These are phyloP conservation scores for Spathaspora sp. DNA, from an alignment of 1,139 yeast genomes.

Conservation along the genomic window DNA sequence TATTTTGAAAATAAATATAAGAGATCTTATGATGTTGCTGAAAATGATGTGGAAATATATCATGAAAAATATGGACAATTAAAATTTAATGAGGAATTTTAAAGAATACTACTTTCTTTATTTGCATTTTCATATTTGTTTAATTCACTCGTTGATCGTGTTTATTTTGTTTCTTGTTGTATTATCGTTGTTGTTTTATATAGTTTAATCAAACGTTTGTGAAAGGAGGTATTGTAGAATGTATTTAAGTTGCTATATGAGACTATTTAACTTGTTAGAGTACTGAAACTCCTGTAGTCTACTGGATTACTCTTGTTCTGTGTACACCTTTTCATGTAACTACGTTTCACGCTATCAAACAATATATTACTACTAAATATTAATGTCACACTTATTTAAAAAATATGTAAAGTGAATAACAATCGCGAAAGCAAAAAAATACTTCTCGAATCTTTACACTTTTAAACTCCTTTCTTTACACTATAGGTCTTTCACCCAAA, in stretches of 20 bases:
- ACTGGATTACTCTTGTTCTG: no score
- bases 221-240: no score
- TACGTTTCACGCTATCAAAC: no score
- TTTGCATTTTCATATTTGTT: not conserved
- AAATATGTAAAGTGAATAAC: no score
- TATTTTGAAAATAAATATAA: conserved; percentile 19
- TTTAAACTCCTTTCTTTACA: not conserved
- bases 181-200: not conserved
- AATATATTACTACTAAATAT: no score
- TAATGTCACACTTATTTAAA: no score
- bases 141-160: not conserved
- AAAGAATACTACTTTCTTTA: conserved; percentile 2
- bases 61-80: conserved; percentile 42
- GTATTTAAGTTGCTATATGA: no score
- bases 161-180: not conserved
- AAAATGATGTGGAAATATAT: conserved; percentile 17
- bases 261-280: no score
- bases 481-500: not conserved
- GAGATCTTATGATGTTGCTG: conserved; percentile 39
- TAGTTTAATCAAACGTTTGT: not conserved
- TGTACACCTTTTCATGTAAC: no score
- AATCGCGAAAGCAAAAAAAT: no score
- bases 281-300: no score
- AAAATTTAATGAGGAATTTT: conserved; percentile 48
- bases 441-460: not conserved